Conservation (phyloP, 1,139 yeast genomes). For the Blastobotrys arbuscula region DNA sequence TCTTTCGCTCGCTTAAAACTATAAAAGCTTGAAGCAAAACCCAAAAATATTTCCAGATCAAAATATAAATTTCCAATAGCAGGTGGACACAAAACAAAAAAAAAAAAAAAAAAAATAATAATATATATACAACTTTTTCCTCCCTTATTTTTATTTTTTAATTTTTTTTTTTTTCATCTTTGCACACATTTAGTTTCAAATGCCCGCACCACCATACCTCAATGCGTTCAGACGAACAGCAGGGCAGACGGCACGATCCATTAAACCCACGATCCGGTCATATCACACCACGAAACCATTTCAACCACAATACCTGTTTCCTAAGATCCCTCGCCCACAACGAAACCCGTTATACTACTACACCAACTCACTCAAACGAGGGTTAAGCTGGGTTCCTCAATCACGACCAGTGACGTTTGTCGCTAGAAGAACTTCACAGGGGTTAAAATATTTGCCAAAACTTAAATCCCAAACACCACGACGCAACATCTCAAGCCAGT, state of each 20-base stretch:
- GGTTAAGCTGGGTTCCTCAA: slow-evolving; percentile 23
- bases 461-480: no score
- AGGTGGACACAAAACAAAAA: no score
- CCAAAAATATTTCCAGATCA: no score
- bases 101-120: no score
- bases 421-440: slow-evolving; percentile 14
- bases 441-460: slow-evolving; percentile 14
- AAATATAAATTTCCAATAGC: no score
- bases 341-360: slow-evolving; percentile 53
- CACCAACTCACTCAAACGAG: slow-evolving; percentile 29
- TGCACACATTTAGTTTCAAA: no score
- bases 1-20: no score
- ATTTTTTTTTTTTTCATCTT: no score
- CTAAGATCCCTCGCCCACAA: slow-evolving; percentile 60
- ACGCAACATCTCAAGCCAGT: no score
- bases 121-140: no score
- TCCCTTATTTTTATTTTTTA: no score
- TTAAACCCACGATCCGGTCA: neutral
- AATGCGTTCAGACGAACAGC: slow-evolving; percentile 9
- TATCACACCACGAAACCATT: neutral
- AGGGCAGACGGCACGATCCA: neutral
- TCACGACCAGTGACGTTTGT: slow-evolving; percentile 15
- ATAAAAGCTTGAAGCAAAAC: no score
- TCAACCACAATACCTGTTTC: slow-evolving; percentile 40
- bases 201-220: slow-evolving; percentile 15